Percentiles rank a stretch among this genome's conserved stretches.
Conservation (phyloP, 2,329 filamentous ascomycete species). For the Hymenoscyphus infarciens region DNA sequence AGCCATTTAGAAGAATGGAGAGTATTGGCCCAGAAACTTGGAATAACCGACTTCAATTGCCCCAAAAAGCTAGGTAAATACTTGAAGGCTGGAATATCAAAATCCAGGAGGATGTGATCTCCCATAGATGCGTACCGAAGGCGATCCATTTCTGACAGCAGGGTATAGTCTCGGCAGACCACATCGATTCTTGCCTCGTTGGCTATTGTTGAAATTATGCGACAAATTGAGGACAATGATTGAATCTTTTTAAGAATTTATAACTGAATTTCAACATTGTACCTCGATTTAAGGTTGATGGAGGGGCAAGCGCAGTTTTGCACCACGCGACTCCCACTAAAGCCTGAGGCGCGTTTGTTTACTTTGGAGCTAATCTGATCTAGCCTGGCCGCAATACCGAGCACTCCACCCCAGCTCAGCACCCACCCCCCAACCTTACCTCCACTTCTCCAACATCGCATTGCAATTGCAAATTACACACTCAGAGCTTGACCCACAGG, state of each 20-base stretch:
- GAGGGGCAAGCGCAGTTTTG: too few relatives aligned
- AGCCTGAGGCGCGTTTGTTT: constrained; percentile 1
- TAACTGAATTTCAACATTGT: too few relatives aligned
- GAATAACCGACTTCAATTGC: too few relatives aligned
- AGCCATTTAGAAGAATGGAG: too few relatives aligned
- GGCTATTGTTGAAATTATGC: too few relatives aligned
- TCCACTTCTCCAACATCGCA: constrained; percentile 1
- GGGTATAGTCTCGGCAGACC: not conserved
- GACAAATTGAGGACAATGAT: too few relatives aligned
- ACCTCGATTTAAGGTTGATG: too few relatives aligned
- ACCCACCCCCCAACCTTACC: not conserved
- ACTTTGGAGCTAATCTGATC: not conserved
- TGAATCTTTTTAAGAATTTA: too few relatives aligned
- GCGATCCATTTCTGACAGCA: not conserved
- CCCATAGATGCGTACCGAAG: not conserved
- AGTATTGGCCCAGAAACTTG: too few relatives aligned
- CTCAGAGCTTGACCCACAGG: constrained; percentile 1
- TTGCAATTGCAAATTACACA: constrained; percentile 4
- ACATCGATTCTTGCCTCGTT: not conserved
- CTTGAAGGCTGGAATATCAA: too few relatives aligned
- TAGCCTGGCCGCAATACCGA: not conserved
- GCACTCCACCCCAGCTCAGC: not conserved
- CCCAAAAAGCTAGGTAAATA: too few relatives aligned
- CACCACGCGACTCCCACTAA: not conserved
- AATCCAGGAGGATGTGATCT: too few relatives aligned